These are phyloP conservation scores for Fusarium illudens DNA, from an alignment of 2,329 filamentous ascomycete species.

Conservation along the genomic window DNA sequence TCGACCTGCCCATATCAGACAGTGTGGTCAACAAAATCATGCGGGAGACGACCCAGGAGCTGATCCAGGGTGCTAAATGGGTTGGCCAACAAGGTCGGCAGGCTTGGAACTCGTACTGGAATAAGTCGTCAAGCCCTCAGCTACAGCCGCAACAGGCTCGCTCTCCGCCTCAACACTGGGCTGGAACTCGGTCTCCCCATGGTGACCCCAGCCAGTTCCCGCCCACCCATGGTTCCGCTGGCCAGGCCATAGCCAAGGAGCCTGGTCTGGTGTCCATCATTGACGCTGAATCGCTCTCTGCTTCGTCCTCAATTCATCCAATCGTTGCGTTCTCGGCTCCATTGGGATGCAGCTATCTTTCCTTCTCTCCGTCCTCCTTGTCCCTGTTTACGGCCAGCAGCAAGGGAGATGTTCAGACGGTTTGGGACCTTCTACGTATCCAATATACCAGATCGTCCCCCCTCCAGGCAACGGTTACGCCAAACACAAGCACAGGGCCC, in stretches of 20 bases:
- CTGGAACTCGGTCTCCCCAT: conserved; percentile 54
- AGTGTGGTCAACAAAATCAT: conserved; percentile 79
- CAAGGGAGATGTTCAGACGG: conserved; percentile 83
- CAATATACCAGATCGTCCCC: conserved; percentile 70
- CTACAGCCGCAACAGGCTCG: conserved; percentile 55
- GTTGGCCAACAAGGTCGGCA: conserved; percentile 79
- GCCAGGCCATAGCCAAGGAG: conserved; percentile 68
- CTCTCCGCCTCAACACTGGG: conserved; percentile 60
- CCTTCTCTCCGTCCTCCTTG: conserved; percentile 77
- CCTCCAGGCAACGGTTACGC: conserved; percentile 59
- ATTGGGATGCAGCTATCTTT: conserved; percentile 82
- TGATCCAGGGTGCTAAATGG: conserved; percentile 79
- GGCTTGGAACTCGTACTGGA: conserved; percentile 85
- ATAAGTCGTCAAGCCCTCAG: conserved; percentile 57
- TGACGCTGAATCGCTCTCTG: conserved; percentile 70
- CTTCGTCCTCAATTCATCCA: conserved; percentile 64
- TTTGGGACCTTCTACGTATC: conserved; percentile 79
- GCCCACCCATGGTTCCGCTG: conserved; percentile 74
- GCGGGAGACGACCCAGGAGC: conserved; percentile 80
- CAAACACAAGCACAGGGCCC: conserved; percentile 58
- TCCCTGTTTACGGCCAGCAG: conserved; percentile 81
- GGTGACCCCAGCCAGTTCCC: conserved; percentile 69
- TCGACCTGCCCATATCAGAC: conserved; percentile 77
- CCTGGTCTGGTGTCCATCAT: conserved; percentile 78
- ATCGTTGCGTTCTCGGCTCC: conserved; percentile 75